phyloP scores from a whole-genome alignment of 768 basidiomycete species.

The Hypsizygus marmoreus region DNA sequence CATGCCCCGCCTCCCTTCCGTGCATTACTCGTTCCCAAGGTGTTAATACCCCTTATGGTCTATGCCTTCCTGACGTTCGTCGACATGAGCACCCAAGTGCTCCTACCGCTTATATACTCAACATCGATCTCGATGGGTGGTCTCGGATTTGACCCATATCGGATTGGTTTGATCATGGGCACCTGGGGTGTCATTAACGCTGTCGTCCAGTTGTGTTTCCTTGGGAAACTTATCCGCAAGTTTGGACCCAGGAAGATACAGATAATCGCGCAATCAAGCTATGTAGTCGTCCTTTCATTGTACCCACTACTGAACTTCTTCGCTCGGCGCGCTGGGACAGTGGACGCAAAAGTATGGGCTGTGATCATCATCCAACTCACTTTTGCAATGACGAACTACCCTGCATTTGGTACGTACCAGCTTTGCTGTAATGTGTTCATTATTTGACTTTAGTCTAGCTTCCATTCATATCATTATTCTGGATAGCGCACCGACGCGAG shows the following conservation, averaged over 20 bases:
- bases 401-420: constrained; percentile 38
- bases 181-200: constrained; percentile 54
- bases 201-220: constrained; percentile 51
- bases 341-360: constrained; percentile 31
- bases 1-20: constrained; percentile 20
- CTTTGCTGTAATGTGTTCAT: neutral
- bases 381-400: constrained; percentile 26
- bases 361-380: constrained; percentile 35
- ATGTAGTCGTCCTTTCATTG: constrained; percentile 25
- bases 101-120: constrained; percentile 49
- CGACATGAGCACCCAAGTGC: constrained; percentile 37
- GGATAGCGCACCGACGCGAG: constrained; percentile 41
- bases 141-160: constrained; percentile 61
- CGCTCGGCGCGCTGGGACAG: constrained; percentile 31
- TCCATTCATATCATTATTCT: constrained; percentile 46
- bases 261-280: constrained; percentile 31
- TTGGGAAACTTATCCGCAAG: constrained; percentile 50
- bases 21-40: constrained; percentile 28
- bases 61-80: constrained; percentile 37
- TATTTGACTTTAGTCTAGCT: constrained; percentile 35
- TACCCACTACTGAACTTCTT: constrained; percentile 39
- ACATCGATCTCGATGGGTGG: constrained; percentile 66
- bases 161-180: constrained; percentile 64
- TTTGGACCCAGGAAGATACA: constrained; percentile 58
- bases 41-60: constrained; percentile 33